phyloP scores from a whole-genome alignment of 2,329 filamentous ascomycete genomes.

The Beauveria medogensis region DNA sequence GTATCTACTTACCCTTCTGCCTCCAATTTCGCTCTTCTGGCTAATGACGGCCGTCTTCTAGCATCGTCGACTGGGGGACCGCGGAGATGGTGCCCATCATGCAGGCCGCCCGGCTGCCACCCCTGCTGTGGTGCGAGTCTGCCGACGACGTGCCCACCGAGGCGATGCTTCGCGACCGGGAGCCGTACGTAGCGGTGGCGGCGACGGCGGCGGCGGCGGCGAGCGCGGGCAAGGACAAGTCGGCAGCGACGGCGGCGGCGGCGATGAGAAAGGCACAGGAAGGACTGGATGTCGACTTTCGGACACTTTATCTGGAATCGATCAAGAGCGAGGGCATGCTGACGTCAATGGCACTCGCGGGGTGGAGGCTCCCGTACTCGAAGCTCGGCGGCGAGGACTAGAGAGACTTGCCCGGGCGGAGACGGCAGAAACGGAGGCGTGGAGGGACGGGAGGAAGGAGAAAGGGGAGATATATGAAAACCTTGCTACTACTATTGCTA shows the following conservation, averaged over 20 bases:
- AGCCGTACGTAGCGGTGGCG: not conserved
- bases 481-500: not conserved
- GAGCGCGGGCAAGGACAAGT: not conserved
- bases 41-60: not conserved
- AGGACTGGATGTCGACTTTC: not conserved
- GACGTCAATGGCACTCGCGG: not conserved
- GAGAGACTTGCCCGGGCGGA: not conserved
- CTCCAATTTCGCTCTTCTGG: not conserved
- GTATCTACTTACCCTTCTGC: not conserved
- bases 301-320: not conserved
- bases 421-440: too few relatives aligned
- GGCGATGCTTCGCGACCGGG: not conserved
- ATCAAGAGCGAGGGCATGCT: not conserved
- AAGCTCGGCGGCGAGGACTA: not conserved
- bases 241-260: not conserved
- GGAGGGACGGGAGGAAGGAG: not conserved
- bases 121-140: not conserved
- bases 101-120: not conserved
- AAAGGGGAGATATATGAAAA: not conserved
- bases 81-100: not conserved
- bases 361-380: not conserved
- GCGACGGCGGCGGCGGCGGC: not conserved
- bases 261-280: not conserved
- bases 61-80: not conserved
- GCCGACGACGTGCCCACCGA: not conserved